Evolutionary conservation across 2,329 filamentous ascomycete species (phyloP).

Genomic region (Xylaria sp.): DNA sequence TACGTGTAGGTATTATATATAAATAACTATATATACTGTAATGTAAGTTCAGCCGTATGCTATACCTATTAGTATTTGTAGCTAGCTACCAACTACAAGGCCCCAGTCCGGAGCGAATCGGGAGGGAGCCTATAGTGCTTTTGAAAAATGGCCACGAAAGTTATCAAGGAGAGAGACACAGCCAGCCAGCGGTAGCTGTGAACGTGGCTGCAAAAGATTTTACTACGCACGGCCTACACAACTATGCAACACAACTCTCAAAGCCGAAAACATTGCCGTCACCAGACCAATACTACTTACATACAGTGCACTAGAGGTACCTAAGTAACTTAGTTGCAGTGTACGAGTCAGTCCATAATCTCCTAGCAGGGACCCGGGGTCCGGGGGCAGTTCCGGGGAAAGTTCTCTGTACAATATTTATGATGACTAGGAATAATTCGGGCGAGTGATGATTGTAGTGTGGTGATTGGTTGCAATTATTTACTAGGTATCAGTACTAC

Average conservation of each 20-base stretch:
- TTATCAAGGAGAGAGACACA: background rate
- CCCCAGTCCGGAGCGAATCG: background rate
- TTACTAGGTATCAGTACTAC: too few relatives aligned
- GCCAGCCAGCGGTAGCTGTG: background rate
- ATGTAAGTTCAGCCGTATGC: background rate
- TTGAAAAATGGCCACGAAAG: background rate
- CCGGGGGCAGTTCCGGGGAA: conserved; percentile 4
- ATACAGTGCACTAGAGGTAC: background rate
- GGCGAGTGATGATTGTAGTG: too few relatives aligned
- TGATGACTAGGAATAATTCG: too few relatives aligned
- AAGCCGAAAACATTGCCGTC: background rate
- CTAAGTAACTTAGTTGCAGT: too few relatives aligned
- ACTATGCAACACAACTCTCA: background rate
- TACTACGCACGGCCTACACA: background rate
- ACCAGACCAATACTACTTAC: too few relatives aligned
- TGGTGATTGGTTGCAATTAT: too few relatives aligned
- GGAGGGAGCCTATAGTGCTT: background rate
- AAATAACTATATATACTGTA: background rate
- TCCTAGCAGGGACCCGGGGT: background rate
- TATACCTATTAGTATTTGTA: background rate
- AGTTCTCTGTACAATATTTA: background rate
- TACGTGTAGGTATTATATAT: background rate
- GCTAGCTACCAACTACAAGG: background rate
- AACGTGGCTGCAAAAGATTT: background rate
- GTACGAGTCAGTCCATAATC: background rate